A percentile compares a stretch with the other conserved stretches of the same genome.
Conservation (phyloP, 2,329 filamentous ascomycete species). For the Pseudogymnoascus sp. region DNA sequence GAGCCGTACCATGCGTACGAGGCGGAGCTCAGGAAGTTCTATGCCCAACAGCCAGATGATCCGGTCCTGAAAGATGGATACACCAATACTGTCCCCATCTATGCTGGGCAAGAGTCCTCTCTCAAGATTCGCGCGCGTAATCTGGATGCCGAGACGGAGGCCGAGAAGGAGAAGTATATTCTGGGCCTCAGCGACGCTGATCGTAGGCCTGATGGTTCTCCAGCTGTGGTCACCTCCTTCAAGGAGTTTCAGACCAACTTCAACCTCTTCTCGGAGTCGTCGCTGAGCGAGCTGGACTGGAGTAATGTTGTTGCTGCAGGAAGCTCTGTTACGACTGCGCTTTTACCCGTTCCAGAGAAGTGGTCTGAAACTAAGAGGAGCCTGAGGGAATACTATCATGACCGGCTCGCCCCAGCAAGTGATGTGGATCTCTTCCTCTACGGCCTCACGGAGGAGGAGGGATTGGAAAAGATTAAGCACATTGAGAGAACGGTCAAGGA, state of each 20-base stretch:
- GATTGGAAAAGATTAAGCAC: constrained; percentile 73
- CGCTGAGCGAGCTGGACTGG: constrained; percentile 71
- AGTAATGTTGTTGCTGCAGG: constrained; percentile 74
- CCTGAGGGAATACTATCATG: constrained; percentile 69
- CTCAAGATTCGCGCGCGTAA: constrained; percentile 58
- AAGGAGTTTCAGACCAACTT: constrained; percentile 73
- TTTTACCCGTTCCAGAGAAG: constrained; percentile 61
- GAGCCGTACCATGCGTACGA: constrained; percentile 63
- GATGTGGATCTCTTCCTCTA: constrained; percentile 86
- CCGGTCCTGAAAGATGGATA: constrained; percentile 47
- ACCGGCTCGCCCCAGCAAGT: constrained; percentile 71
- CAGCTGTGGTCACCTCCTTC: constrained; percentile 59
- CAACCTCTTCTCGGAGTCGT: constrained; percentile 71
- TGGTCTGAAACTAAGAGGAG: constrained; percentile 55
- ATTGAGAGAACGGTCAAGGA: constrained; percentile 71
- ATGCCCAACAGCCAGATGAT: constrained; percentile 59
- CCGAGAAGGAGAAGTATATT: constrained; percentile 58
- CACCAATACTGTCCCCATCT: constrained; percentile 61
- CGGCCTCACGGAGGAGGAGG: constrained; percentile 67
- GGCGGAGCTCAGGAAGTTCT: constrained; percentile 56
- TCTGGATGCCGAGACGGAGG: constrained; percentile 47
- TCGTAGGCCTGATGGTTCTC: constrained; percentile 54
- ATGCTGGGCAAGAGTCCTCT: constrained; percentile 45
- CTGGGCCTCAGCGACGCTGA: constrained; percentile 57
- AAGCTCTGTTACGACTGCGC: constrained; percentile 70